Conservation (phyloP, 148 eudicot species). For the Nyssa sinensis region DNA sequence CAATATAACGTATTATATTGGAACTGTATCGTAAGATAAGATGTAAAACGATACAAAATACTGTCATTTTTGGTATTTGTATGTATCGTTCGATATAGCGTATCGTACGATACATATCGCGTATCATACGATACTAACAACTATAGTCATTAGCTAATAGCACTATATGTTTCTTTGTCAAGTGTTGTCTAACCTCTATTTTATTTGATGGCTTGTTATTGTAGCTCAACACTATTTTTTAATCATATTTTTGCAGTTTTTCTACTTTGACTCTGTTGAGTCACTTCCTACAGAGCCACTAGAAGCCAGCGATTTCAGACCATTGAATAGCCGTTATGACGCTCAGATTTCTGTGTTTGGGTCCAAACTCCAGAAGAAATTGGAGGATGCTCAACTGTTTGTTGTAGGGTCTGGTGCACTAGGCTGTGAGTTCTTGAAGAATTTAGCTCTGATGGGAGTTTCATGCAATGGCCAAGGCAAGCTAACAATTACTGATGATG, state of each 20-base stretch:
- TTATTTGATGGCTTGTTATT: constrained; percentile 5
- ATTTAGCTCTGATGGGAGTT: constrained; percentile 93
- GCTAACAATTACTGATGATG: constrained; percentile 89
- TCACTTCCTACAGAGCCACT: constrained; percentile 75
- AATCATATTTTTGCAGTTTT: constrained; percentile 55
- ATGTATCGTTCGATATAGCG: too few relatives aligned
- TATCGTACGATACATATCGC: too few relatives aligned
- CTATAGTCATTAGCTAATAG: too few relatives aligned
- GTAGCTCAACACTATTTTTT: constrained; percentile 6
- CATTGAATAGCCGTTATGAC: constrained; percentile 80
- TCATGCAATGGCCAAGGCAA: constrained; percentile 67
- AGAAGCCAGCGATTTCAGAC: constrained; percentile 59
- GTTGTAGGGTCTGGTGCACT: constrained; percentile 97
- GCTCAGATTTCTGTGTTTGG: constrained; percentile 96
- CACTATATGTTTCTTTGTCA: too few relatives aligned
- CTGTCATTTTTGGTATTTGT: too few relatives aligned
- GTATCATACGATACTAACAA: too few relatives aligned
- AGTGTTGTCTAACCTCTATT: too few relatives aligned
- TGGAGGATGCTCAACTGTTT: constrained; percentile 71
- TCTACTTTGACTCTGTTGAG: constrained; percentile 92
- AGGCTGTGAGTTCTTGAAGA: constrained; percentile 92
- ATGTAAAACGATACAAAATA: too few relatives aligned
- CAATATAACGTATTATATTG: too few relatives aligned
- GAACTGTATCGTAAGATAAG: too few relatives aligned
- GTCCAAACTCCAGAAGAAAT: constrained; percentile 73